Evolutionary conservation across 164 flowering plant genomes (phyloP).

Genomic region (Buxus sempervirens): DNA sequence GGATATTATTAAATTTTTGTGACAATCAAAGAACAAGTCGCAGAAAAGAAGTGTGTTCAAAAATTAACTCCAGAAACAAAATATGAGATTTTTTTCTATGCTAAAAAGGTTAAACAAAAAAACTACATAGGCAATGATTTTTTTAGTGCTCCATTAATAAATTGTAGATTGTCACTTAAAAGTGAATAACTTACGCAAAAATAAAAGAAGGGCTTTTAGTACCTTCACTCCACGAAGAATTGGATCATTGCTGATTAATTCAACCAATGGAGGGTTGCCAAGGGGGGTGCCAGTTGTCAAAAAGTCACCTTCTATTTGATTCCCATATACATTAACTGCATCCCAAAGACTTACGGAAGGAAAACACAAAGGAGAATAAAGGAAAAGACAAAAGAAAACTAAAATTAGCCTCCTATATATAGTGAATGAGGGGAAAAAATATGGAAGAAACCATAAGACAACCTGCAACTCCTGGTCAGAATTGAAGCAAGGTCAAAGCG

Average conservation of each 20-base stretch:
- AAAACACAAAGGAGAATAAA: no score
- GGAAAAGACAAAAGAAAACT: constrained; percentile 7
- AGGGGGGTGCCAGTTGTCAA: constrained; percentile 87
- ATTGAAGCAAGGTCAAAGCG: constrained; percentile 99
- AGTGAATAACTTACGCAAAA: neutral
- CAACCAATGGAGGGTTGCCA: constrained; percentile 75
- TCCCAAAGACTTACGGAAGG: constrained; percentile 58
- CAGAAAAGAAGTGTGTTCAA: neutral
- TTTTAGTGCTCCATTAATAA: neutral
- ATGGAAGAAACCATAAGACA: constrained; percentile 6
- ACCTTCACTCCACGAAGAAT: constrained; percentile 89
- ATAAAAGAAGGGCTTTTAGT: constrained; percentile 1
- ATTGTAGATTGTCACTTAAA: neutral
- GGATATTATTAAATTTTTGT: neutral
- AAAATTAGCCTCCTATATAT: constrained; percentile 4
- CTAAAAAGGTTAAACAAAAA: neutral
- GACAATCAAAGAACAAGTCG: neutral
- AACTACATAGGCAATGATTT: neutral
- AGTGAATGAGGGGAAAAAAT: constrained; percentile 2
- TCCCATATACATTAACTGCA: constrained; percentile 80
- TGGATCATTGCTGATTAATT: constrained; percentile 95
- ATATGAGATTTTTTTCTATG: neutral
- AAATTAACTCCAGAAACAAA: neutral
- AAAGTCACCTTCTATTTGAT: constrained; percentile 49
- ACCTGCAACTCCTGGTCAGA: constrained; percentile 94